Evolutionary conservation across 2,329 filamentous ascomycete species (phyloP).

Genomic region (Arthrobotrys entomopaga): DNA sequence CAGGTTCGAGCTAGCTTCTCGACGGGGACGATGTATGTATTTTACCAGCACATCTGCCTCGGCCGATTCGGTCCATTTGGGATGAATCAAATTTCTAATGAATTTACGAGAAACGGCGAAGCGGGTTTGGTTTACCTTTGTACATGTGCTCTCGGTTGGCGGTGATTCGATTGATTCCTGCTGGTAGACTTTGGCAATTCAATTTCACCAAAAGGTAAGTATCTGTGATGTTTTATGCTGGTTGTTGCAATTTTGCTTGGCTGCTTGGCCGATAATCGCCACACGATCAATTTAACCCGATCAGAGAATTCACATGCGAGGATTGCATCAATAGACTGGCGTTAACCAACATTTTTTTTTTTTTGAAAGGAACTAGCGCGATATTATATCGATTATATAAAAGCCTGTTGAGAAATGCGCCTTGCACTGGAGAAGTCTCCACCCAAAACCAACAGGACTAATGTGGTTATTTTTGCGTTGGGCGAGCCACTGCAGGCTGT

Average conservation of each 20-base stretch:
- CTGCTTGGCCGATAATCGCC: constrained; percentile 3
- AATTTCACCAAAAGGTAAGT: too few relatives aligned
- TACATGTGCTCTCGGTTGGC: too few relatives aligned
- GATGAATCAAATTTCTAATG: constrained; percentile 29
- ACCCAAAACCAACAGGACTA: constrained; percentile 1
- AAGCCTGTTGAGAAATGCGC: too few relatives aligned
- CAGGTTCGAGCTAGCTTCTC: constrained; percentile 18
- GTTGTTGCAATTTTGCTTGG: neutral
- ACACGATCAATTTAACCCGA: neutral
- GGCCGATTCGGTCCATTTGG: constrained; percentile 21
- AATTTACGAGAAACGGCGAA: constrained; percentile 11
- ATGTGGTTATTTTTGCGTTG: constrained; percentile 47
- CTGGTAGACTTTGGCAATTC: too few relatives aligned
- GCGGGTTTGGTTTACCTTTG: neutral
- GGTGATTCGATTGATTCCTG: too few relatives aligned
- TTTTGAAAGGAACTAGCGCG: too few relatives aligned
- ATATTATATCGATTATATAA: too few relatives aligned
- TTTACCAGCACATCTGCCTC: constrained; percentile 7
- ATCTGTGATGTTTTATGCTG: neutral
- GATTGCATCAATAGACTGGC: too few relatives aligned
- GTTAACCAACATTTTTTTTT: too few relatives aligned
- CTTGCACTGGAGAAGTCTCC: too few relatives aligned
- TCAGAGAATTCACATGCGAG: too few relatives aligned
- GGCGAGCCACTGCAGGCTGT: constrained; percentile 13
- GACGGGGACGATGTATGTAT: constrained; percentile 22